phyloP scores from a whole-genome alignment of 169 alveolate species.

The Toxoplasma gondii region DNA sequence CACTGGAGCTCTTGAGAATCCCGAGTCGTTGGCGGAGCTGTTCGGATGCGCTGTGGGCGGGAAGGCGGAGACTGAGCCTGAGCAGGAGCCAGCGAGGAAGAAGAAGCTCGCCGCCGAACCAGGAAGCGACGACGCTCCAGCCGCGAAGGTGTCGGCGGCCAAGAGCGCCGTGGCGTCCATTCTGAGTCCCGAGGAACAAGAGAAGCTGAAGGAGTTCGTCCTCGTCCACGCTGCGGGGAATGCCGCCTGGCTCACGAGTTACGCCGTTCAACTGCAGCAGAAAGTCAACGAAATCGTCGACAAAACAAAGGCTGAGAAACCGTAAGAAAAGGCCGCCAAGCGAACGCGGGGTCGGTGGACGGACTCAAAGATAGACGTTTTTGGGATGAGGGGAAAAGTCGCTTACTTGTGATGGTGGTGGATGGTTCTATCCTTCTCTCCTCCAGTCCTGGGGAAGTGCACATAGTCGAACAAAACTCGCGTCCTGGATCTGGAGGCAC shows the following conservation, averaged over 20 bases:
- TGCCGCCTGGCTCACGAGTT: constrained; percentile 49
- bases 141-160: neutral
- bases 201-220: constrained; percentile 52
- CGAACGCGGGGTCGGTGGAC: neutral
- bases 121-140: neutral
- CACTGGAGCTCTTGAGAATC: constrained; percentile 44
- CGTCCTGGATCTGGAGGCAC: no score
- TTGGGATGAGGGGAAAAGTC: no score
- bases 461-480: no score
- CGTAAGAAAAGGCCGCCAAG: constrained; percentile 7
- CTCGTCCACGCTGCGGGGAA: constrained; percentile 47
- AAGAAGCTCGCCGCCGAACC: neutral
- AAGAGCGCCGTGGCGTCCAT: neutral
- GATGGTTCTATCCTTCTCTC: no score
- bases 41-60: neutral
- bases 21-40: constrained; percentile 33
- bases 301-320: constrained; percentile 52
- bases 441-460: no score
- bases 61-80: neutral
- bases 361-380: no score
- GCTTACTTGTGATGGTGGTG: no score
- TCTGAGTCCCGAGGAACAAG: constrained; percentile 30
- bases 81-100: constrained; percentile 15
- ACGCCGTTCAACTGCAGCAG: constrained; percentile 58
- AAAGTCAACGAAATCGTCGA: constrained; percentile 48